These are phyloP conservation scores for Ustilago crameri DNA, from an alignment of 1,284 basidiomycete species.

Conservation along the genomic window DNA sequence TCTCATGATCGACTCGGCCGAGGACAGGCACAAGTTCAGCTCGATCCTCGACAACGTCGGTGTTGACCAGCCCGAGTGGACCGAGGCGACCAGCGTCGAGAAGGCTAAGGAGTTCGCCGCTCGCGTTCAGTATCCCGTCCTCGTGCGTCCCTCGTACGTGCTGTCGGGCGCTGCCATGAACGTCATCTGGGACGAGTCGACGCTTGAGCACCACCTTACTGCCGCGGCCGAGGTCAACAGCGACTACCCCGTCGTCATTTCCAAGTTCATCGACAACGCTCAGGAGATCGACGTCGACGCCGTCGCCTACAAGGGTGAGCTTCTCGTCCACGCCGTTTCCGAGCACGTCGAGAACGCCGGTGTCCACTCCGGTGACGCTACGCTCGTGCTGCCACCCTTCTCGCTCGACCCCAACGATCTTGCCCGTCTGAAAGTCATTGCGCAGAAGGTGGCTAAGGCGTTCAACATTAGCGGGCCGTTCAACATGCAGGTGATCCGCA, in stretches of 20 bases:
- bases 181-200: constrained; percentile 91
- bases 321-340: constrained; percentile 95
- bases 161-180: constrained; percentile 99
- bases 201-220: constrained; percentile 90
- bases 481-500: constrained; percentile 99
- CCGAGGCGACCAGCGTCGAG: constrained; percentile 86
- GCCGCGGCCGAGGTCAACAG: constrained; percentile 95
- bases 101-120: constrained; percentile 91
- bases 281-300: constrained; percentile 99
- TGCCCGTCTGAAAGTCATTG: constrained; percentile 86
- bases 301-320: constrained; percentile 90
- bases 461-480: constrained; percentile 97
- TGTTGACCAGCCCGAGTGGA: constrained; percentile 97
- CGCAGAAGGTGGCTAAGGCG: constrained; percentile 91
- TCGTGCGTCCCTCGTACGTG: constrained; percentile 78
- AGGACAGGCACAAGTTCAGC: constrained; percentile 99
- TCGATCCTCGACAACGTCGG: constrained; percentile 92
- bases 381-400: constrained; percentile 95
- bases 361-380: constrained; percentile 98
- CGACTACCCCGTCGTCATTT: constrained; percentile 95
- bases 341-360: constrained; percentile 99
- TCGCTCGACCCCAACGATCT: constrained; percentile 82
- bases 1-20: constrained; percentile 92
- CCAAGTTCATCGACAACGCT: constrained; percentile 97
- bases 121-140: constrained; percentile 74